Base-by-base conservation (phyloP, 225 moss, liverwort and hornwort species). In the Pseudisothecium myosuroides region DNA sequence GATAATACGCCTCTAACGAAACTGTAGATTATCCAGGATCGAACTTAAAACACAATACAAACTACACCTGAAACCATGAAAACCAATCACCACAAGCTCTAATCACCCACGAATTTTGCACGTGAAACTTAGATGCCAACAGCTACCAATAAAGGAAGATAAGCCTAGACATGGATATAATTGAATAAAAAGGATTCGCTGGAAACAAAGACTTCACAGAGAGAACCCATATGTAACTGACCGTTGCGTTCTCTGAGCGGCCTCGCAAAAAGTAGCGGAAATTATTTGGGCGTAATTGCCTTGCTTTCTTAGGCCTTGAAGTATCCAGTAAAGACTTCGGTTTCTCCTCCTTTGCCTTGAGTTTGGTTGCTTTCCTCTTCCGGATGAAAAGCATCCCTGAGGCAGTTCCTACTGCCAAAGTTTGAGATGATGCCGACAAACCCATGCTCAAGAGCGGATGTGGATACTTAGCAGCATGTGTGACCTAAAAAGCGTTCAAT, bases 221-320 rank as follows among this genome's bases (percentile, higher is more conserved):
- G 50, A 87, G 45, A 86, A 67, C 27, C 36, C 68, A 80, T 26
- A 36, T 50, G 69, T 10, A 36, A 93, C 97, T 86, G 86, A 96
- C 97, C 88, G 95, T 87, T 52, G 95, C 96, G 76, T 92, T 80
- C 89, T 95, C 96, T 82, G 94, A 92, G 39, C 92, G 95, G 41
- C 99, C 99, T 76, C 96, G 95, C 50, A 97, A 88, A 81, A 97
- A 99, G 83, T 99, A 99, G 86, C 96, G 95, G 76, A 88, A 95
- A 86, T 93, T 95, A 84, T 91, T 94, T n/a, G 97, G 94, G 66
- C 93, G 94, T 71, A 99, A 82, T 88, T 93, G 90, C 78, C 79
- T 90, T 29, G 89, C 84, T 88, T 82, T 91, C 77, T 90, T 93
- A 22, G 91, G 79, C 85, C 83, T 90, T 41, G 88, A 87, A 43